Percentiles rank a stretch among this genome's conserved stretches.
phyloP scores from a whole-genome alignment of 2,329 filamentous ascomycete species.

The Arachnopeziza araneosa region DNA sequence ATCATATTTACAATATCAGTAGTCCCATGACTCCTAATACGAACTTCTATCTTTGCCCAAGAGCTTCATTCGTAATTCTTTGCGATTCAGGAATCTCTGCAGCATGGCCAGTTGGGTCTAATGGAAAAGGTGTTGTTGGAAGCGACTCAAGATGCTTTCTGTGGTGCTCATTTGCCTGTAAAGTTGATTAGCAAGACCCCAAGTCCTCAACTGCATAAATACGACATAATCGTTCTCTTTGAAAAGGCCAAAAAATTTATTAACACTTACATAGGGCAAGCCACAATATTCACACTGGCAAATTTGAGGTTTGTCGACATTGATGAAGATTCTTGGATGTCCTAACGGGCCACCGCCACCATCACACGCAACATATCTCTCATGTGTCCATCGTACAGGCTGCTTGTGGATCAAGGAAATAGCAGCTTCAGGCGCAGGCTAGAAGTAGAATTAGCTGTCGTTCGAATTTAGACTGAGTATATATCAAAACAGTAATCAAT shows the following conservation, averaged over 20 bases:
- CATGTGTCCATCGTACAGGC: conserved; percentile 86
- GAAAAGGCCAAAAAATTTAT: neutral
- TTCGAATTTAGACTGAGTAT: neutral
- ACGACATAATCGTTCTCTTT: neutral
- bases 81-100: conserved; percentile 54
- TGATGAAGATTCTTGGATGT: conserved; percentile 94
- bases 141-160: conserved; percentile 77
- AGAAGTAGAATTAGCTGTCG: conserved; percentile 29
- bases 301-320: conserved; percentile 95
- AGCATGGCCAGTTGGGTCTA: conserved; percentile 55
- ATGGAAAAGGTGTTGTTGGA: conserved; percentile 74
- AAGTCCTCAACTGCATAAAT: neutral
- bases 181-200: conserved; percentile 11
- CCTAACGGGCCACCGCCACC: conserved; percentile 86
- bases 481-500: neutral
- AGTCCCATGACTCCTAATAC: conserved; percentile 3
- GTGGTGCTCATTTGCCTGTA: conserved; percentile 84
- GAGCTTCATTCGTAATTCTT: conserved; percentile 50
- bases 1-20: conserved; percentile 23
- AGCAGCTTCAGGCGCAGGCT: conserved; percentile 85
- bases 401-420: conserved; percentile 96
- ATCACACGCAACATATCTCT: conserved; percentile 78
- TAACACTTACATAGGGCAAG: conserved; percentile 71
- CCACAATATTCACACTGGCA: conserved; percentile 89
- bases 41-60: conserved; percentile 51